These are phyloP conservation scores for Penicillium sp. DNA, from an alignment of 2,329 filamentous ascomycete genomes.

Conservation along the genomic window DNA sequence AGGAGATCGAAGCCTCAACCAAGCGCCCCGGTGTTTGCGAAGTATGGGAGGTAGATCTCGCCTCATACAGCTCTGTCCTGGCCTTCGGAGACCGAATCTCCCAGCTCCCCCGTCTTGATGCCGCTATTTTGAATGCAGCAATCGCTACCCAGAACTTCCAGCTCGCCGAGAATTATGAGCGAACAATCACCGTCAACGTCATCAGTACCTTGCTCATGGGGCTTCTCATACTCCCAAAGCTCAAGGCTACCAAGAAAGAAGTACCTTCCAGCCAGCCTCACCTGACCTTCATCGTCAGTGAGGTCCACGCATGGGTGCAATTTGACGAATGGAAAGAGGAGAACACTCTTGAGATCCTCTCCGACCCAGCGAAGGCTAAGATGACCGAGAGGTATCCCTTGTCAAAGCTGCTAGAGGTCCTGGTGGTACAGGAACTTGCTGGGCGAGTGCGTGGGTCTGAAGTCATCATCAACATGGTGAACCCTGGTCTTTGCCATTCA, in stretches of 20 bases:
- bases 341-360: conserved; percentile 42
- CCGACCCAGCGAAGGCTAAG: conserved; percentile 32
- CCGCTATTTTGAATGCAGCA: conserved; percentile 46
- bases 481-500: conserved; percentile 56
- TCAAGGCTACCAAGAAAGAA: conserved; percentile 43
- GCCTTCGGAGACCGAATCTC: conserved; percentile 36
- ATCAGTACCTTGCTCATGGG: conserved; percentile 55
- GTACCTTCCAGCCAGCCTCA: conserved; percentile 33
- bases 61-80: conserved; percentile 38
- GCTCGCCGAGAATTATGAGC: conserved; percentile 49
- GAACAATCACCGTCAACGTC: conserved; percentile 54
- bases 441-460: conserved; percentile 25
- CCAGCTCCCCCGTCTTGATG: conserved; percentile 37
- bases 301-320: conserved; percentile 42
- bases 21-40: conserved; percentile 31
- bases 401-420: conserved; percentile 52
- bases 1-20: conserved; percentile 36
- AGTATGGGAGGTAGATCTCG: conserved; percentile 47
- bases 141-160: conserved; percentile 38
- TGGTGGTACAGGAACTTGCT: conserved; percentile 45
- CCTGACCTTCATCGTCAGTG: conserved; percentile 41
- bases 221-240: conserved; percentile 52
- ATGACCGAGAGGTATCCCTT: conserved; percentile 47
- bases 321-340: conserved; percentile 40
- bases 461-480: conserved; percentile 54